phyloP scores from a whole-genome alignment of 495 filamentous ascomycete species.

The Parathielavia appendiculata region DNA sequence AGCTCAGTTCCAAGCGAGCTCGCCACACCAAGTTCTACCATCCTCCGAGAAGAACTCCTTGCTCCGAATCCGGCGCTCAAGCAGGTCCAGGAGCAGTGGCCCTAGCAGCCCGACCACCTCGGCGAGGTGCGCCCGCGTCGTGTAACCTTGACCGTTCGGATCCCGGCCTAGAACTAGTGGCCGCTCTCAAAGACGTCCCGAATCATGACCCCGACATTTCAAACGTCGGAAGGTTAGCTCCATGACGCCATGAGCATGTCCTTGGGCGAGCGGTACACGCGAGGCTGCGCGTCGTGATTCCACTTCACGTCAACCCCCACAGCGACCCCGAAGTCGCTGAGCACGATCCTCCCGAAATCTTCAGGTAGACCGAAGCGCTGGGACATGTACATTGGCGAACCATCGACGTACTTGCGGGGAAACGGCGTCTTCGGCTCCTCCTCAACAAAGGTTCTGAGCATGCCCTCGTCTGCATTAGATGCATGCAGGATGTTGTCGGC shows the following conservation, averaged over 20 bases:
- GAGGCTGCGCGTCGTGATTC: conserved; percentile 28
- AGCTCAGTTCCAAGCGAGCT: neutral
- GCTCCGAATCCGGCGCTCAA: conserved; percentile 15
- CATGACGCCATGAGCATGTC: conserved; percentile 43
- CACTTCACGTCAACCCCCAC: conserved; percentile 27
- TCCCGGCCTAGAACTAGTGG: conserved; percentile 44
- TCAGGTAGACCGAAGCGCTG: conserved; percentile 23
- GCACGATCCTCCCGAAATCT: conserved; percentile 27
- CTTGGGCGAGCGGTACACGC: conserved; percentile 47
- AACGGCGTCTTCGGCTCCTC: conserved; percentile 27
- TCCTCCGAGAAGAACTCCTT: conserved; percentile 5
- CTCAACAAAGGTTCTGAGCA: conserved; percentile 29
- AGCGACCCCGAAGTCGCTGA: conserved; percentile 48
- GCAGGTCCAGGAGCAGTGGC: conserved; percentile 40
- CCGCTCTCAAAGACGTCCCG: conserved; percentile 48
- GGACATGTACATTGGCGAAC: conserved; percentile 35
- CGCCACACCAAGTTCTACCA: neutral
- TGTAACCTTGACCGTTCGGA: conserved; percentile 39
- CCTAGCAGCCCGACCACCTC: conserved; percentile 46
- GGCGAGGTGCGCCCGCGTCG: conserved; percentile 44
- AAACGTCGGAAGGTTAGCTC: conserved; percentile 47
- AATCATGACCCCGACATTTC: conserved; percentile 48
- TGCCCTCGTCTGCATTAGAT: conserved; percentile 14
- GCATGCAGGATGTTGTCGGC: conserved; percentile 35
- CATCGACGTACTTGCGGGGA: conserved; percentile 29